Conservation (phyloP, 2,329 filamentous ascomycete genomes). For the Nigrospora sphaerica region DNA sequence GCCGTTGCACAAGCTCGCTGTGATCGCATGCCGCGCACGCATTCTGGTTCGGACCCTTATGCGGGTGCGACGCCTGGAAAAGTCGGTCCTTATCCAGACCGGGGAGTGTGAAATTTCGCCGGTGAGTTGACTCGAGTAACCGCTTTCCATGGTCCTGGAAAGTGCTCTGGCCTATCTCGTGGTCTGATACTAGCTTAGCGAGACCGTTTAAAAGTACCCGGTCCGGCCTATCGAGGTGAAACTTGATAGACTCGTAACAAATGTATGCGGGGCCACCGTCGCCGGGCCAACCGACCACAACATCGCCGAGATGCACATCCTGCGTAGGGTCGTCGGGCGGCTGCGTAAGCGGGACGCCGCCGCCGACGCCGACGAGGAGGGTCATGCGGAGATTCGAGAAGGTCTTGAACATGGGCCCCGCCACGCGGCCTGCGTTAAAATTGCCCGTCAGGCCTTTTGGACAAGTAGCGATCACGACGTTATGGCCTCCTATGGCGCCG, state of each 20-base stretch:
- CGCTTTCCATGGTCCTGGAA: background rate
- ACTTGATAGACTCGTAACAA: background rate
- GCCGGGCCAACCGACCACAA: background rate
- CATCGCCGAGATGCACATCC: constrained; percentile 1
- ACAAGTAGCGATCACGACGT: constrained; percentile 8
- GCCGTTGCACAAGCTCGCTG: background rate
- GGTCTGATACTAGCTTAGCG: background rate
- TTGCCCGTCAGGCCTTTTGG: constrained; percentile 5
- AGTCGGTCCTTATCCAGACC: background rate
- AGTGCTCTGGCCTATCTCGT: background rate
- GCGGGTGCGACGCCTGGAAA: background rate
- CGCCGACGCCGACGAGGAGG: constrained; percentile 6
- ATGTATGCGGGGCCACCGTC: background rate
- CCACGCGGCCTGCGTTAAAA: constrained; percentile 6
- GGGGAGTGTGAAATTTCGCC: background rate
- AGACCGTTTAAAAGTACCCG: background rate
- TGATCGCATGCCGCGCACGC: background rate
- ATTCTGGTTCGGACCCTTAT: background rate
- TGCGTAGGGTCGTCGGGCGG: background rate
- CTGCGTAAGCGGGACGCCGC: constrained; percentile 3
- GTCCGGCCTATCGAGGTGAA: background rate
- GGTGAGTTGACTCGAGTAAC: background rate
- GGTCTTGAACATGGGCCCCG: constrained; percentile 6
- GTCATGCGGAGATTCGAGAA: constrained; percentile 9
- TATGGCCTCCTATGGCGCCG: constrained; percentile 4